Conservation (phyloP, 2,329 filamentous ascomycete species). For the Aureobasidium musti region DNA sequence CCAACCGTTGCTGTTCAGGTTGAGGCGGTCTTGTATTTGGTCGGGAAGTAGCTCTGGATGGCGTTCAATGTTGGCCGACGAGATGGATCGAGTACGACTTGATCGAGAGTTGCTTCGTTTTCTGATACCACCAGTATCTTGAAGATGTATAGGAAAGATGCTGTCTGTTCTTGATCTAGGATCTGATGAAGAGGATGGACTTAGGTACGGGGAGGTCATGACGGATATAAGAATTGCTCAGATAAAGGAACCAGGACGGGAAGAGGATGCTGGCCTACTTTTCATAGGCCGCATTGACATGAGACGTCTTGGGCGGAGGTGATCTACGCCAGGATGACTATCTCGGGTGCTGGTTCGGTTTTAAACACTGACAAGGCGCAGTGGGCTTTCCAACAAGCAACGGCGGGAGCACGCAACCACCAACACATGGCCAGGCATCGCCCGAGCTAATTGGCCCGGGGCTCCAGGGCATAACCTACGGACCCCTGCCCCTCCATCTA, state of each 20-base stretch:
- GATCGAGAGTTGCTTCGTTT: constrained; percentile 37
- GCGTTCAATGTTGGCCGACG: constrained; percentile 38
- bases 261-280: constrained; percentile 40
- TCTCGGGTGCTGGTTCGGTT: constrained; percentile 27
- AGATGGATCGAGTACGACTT: constrained; percentile 37
- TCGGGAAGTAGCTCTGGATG: constrained; percentile 37
- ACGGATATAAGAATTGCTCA: constrained; percentile 28
- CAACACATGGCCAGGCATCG: constrained; percentile 23
- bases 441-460: constrained; percentile 27
- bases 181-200: constrained; percentile 34
- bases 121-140: constrained; percentile 38
- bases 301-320: constrained; percentile 25
- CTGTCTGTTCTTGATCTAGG: constrained; percentile 35
- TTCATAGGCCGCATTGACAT: constrained; percentile 24
- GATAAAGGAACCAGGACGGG: constrained; percentile 23
- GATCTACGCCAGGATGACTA: constrained; percentile 27
- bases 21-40: constrained; percentile 29
- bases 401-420: constrained; percentile 30
- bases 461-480: constrained; percentile 24
- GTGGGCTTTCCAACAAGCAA: constrained; percentile 30
- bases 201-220: constrained; percentile 41
- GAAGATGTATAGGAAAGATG: constrained; percentile 35
- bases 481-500: constrained; percentile 29
- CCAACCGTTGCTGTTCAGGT: constrained; percentile 35
- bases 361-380: constrained; percentile 30